Base-by-base conservation (phyloP, 352 stramenopile species). In the Globisporangium alternatum region DNA sequence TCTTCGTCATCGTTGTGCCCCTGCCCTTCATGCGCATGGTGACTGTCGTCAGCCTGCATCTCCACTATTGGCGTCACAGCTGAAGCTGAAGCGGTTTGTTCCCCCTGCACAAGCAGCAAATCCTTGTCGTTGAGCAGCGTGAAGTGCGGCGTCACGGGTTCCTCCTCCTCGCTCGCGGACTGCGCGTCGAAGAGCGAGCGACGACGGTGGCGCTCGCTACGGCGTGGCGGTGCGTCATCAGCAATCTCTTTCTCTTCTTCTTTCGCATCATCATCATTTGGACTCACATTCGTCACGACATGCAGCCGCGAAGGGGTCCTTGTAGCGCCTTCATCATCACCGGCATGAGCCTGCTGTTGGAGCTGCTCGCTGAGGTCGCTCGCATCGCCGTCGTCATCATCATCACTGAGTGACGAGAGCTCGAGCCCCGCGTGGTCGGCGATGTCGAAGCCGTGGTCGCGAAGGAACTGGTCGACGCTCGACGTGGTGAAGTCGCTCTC, bases 401-500 rank as follows among this genome's bases (percentile, higher is more conserved):
- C 59, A 25, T 65, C 73, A 37, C 69, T 83, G 1, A 78, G 35
- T 3, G 74, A 86, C 45, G 67, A 72, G 8, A 86, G 62, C 30
- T 67, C 70, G 33, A 64, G 66, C 15, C 70, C 72, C 7, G 43
- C 56, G 45, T 68, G 59, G 22, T 74, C 56, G 21, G 60, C 52
- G 62, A 90, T 73, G 41, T 76, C 72, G 61, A 92, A 86, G 65
- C 86, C 83, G 63, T 94, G 87, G 47, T 94, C 81, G 45, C 78
- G 80, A 13, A 94, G 70, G 68, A 94, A 94, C 51, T 80, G 77
- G 69, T 94, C 86, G 59, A 94, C 81, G 56, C 81, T 94, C 8
- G 80, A 89, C 37, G 79, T 79, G 63, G 80, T 89, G 57, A 80
- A 80, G 48, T 69, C 71, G 58, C 70, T 73, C 53, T 56, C 54